Conservation (phyloP, 768 basidiomycete species). For the Vararia minispora region DNA sequence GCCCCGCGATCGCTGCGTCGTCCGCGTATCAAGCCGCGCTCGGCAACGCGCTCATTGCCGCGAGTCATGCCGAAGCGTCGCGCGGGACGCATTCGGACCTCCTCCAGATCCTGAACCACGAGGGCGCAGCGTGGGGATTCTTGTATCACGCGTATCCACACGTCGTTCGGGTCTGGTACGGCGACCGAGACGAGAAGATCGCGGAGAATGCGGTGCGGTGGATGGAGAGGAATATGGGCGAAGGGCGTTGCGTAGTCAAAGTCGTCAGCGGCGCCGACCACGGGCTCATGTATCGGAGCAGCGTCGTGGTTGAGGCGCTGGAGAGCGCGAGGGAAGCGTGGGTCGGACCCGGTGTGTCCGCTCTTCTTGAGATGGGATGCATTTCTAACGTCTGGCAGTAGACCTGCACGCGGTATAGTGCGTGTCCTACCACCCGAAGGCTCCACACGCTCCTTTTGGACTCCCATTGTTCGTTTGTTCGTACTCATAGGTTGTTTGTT, state of each 20-base stretch:
- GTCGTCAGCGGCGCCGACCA: constrained; percentile 87
- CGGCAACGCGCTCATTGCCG: constrained; percentile 86
- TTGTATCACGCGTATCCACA: constrained; percentile 73
- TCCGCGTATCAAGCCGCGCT: constrained; percentile 55
- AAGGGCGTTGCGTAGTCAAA: constrained; percentile 62
- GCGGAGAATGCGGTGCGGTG: constrained; percentile 83
- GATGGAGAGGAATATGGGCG: constrained; percentile 82
- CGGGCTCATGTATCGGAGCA: constrained; percentile 85
- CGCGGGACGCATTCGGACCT: constrained; percentile 88
- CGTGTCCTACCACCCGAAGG: no score
- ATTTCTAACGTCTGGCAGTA: no score
- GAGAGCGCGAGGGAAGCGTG: constrained; percentile 50
- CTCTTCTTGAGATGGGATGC: constrained; percentile 7
- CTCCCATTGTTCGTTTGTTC: no score
- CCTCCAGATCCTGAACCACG: constrained; percentile 84
- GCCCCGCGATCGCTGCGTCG: constrained; percentile 29
- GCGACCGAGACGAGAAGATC: constrained; percentile 89
- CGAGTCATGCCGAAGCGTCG: constrained; percentile 90
- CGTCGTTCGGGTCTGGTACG: constrained; percentile 81
- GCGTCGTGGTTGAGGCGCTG: constrained; percentile 76
- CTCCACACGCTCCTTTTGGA: no score
- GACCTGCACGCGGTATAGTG: no score
- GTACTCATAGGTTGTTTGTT: no score
- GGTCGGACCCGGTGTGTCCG: no score
- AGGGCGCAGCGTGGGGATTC: constrained; percentile 84